Conservation (phyloP, 192 early-diverging fungal genomes). For the Podila epicladia region DNA sequence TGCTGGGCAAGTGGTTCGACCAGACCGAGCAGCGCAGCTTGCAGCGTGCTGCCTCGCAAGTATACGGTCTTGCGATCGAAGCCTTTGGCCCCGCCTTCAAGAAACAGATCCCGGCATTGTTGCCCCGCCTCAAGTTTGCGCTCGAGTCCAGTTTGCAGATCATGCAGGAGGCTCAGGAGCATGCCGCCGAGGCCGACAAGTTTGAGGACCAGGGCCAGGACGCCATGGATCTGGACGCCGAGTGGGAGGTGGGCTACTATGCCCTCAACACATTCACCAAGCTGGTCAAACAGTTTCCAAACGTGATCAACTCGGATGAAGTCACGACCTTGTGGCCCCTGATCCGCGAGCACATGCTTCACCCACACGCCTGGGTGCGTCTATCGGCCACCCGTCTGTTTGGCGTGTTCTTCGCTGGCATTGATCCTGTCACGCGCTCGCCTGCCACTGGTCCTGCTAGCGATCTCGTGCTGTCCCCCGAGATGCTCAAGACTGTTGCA, state of each 20-base stretch:
- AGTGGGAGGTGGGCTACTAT: slow-evolving; percentile 92
- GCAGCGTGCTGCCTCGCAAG: slow-evolving; percentile 83
- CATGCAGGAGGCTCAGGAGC: slow-evolving; percentile 56
- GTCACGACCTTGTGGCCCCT: slow-evolving; percentile 73
- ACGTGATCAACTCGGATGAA: slow-evolving; percentile 56
- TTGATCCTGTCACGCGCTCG: slow-evolving; percentile 66
- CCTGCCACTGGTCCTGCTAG: slow-evolving; percentile 25
- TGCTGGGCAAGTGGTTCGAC: slow-evolving; percentile 84
- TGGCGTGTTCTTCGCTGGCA: slow-evolving; percentile 79
- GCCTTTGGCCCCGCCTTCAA: slow-evolving; percentile 72
- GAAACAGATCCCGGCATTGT: slow-evolving; percentile 58
- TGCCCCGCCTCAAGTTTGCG: slow-evolving; percentile 61
- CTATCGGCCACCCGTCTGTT: slow-evolving; percentile 73
- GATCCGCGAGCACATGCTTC: slow-evolving; percentile 72
- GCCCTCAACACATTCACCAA: slow-evolving; percentile 81
- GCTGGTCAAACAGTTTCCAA: slow-evolving; percentile 66
- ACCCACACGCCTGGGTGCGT: slow-evolving; percentile 95
- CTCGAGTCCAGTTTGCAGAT: slow-evolving; percentile 55
- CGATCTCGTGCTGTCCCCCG: slow-evolving; percentile 42
- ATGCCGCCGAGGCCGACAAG: slow-evolving; percentile 25
- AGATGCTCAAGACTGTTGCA: slow-evolving; percentile 62
- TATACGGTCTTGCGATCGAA: slow-evolving; percentile 87
- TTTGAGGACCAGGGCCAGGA: slow-evolving; percentile 42
- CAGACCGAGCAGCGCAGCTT: slow-evolving; percentile 69
- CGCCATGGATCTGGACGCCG: slow-evolving; percentile 65